Conservation (phyloP, 306 rosid genomes). For the Rosa multiflora region DNA sequence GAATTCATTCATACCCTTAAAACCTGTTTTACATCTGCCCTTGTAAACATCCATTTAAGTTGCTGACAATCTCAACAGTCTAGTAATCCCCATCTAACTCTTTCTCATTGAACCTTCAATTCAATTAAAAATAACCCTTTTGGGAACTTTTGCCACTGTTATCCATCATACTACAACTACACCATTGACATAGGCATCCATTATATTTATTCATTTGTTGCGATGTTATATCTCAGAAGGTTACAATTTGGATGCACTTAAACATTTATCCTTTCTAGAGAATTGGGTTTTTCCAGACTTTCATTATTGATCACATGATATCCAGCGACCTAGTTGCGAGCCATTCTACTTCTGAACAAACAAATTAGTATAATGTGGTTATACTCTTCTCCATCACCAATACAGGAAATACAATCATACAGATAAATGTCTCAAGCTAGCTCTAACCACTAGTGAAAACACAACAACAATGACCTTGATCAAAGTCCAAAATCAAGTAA, state of each 20-base stretch:
- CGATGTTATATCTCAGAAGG: background rate
- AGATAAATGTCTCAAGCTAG: background rate
- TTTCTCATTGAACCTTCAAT: background rate
- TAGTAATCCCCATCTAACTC: background rate
- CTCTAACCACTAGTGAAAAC: slow-evolving; percentile 17
- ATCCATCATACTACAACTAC: background rate
- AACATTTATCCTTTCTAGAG: background rate
- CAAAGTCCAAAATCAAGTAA: background rate
- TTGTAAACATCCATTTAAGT: background rate
- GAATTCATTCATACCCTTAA: background rate
- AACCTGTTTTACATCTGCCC: background rate
- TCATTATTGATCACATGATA: background rate
- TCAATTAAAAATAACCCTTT: background rate
- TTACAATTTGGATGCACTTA: background rate
- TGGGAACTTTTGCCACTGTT: background rate
- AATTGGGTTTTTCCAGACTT: background rate
- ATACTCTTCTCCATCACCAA: background rate
- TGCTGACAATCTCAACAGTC: background rate
- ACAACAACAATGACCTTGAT: slow-evolving; percentile 16
- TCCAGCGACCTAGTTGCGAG: background rate
- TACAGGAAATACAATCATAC: background rate
- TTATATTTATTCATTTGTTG: background rate
- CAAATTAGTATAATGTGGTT: slow-evolving; percentile 10
- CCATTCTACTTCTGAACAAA: background rate
- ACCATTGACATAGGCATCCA: background rate